Conservation (phyloP, 225 moss, liverwort and hornwort genomes). For the Polytrichum formosum region DNA sequence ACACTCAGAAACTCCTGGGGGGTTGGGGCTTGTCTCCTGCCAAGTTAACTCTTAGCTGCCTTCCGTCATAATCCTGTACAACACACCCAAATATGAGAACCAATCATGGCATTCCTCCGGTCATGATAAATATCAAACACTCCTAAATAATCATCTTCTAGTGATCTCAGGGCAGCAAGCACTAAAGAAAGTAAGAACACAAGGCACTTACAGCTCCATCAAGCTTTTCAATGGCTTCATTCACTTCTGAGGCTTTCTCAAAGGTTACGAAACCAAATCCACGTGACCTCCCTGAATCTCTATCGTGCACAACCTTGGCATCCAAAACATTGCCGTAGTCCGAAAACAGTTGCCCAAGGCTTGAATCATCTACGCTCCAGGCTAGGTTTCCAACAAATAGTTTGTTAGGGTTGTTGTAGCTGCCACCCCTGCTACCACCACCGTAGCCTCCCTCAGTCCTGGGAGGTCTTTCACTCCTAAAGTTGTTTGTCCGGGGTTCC, state of each 20-base stretch:
- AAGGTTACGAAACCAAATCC: conserved; percentile 20
- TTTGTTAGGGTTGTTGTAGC: conserved; percentile 54
- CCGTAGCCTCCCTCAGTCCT: conserved; percentile 19
- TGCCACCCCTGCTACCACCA: conserved; percentile 27
- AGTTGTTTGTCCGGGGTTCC: conserved; percentile 31
- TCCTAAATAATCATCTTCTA: too few species aligned
- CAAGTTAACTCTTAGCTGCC: conserved; percentile 46
- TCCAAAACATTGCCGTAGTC: conserved; percentile 77
- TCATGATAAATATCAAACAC: neutral
- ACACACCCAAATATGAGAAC: neutral
- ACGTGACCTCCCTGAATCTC: conserved; percentile 24
- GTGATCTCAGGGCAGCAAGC: too few species aligned
- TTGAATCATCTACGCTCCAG: conserved; percentile 65
- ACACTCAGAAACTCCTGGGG: conserved; percentile 5
- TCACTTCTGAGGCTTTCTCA: conserved; percentile 6
- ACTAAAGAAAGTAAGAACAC: neutral
- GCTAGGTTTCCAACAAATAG: conserved; percentile 81
- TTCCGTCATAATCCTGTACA: conserved; percentile 26
- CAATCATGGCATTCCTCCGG: neutral
- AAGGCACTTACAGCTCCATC: conserved; percentile 9
- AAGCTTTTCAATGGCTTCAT: conserved; percentile 13
- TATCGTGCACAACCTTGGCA: conserved; percentile 64
- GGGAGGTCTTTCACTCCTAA: conserved; percentile 26
- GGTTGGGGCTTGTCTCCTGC: conserved; percentile 48
- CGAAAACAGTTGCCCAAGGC: conserved; percentile 57